Evolutionary conservation across 768 basidiomycete species (phyloP).

Genomic region (Boletus edulis): DNA sequence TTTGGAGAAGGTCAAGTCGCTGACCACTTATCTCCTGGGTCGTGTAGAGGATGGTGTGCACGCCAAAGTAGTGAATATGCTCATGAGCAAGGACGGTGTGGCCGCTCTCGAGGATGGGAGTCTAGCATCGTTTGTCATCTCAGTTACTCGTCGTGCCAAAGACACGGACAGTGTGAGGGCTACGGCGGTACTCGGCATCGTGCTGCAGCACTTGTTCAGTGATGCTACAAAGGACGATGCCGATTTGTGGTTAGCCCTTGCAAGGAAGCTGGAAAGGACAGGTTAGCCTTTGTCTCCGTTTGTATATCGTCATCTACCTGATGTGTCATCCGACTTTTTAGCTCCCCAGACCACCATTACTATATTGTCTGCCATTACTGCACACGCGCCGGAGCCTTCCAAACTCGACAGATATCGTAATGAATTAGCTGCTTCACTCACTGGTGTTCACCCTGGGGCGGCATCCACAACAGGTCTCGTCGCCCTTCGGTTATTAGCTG

Average conservation of each 20-base stretch:
- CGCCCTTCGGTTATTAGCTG: constrained; percentile 64
- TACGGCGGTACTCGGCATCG: constrained; percentile 53
- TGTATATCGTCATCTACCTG: not conserved
- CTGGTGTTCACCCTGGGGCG: constrained; percentile 60
- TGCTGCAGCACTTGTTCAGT: constrained; percentile 59
- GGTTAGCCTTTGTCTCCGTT: constrained; percentile 41
- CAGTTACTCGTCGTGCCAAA: constrained; percentile 31
- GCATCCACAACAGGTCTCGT: constrained; percentile 71
- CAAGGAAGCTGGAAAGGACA: constrained; percentile 56
- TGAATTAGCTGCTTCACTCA: constrained; percentile 79
- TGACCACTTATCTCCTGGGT: constrained; percentile 61
- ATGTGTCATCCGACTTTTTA: constrained; percentile 26
- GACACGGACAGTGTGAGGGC: constrained; percentile 50
- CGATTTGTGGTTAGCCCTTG: constrained; percentile 76
- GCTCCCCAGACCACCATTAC: constrained; percentile 71
- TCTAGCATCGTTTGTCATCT: constrained; percentile 30
- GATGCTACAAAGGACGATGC: constrained; percentile 63
- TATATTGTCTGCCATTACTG: constrained; percentile 59
- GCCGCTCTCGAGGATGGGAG: constrained; percentile 20
- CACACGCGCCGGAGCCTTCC: constrained; percentile 63
- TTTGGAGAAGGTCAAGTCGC: constrained; percentile 44
- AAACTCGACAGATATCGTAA: constrained; percentile 82
- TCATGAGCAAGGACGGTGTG: constrained; percentile 27
- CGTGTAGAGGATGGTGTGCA: constrained; percentile 53
- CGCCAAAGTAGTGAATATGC: constrained; percentile 35